Base-by-base conservation (phyloP, 2,329 filamentous ascomycete species). In the Xylariales sp. region DNA sequence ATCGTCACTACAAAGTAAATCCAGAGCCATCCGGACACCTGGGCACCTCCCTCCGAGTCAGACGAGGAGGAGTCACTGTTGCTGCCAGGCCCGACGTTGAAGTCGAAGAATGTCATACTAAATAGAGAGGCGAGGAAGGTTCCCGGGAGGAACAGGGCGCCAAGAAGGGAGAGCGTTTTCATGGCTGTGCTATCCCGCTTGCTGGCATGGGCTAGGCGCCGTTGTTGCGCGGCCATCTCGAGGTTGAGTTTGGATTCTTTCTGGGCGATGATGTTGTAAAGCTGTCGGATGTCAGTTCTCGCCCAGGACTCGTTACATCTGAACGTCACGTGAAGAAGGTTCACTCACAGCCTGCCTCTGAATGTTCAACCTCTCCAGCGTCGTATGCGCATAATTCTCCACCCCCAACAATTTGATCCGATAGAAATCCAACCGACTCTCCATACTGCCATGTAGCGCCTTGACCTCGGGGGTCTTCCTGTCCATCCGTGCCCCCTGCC, bases 51-150 rank as follows among this genome's bases (percentile, higher is more conserved):
- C 36, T 58, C 63, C 4, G 66, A 61, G 18, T 61, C 56, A n/a
- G n/a, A n/a, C n/a, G n/a, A n/a, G n/a, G n/a, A n/a, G 4, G 61
- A 57, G 38, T 57, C 63, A 55, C 46, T 39, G 24, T 31, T 44
- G 16, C 49, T 47, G 27, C 37, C 45, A 3, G 47, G 31, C 4
- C 47, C 61, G 28, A 65, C 60, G 48, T 71, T 71, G 50, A 81
- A 82, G 59, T 82, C 72, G 63, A 83, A 83, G 56, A 83, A 83
- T 0, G 76, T 77, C 77, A 82, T 83, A 64, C 72, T 75, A 51
- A 83, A 83, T 18, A 83, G 65, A 1, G 79, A 82, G 7, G 79
- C 72, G 14, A 83, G 67, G 48, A 74, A 80, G 1, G 78, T 81
- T 2, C 78, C 78, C 0, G 79, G 79, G 5, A 83, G 63, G 51